phyloP scores from a whole-genome alignment of 495 filamentous ascomycete genomes.

The Aspergillus baeticus region DNA sequence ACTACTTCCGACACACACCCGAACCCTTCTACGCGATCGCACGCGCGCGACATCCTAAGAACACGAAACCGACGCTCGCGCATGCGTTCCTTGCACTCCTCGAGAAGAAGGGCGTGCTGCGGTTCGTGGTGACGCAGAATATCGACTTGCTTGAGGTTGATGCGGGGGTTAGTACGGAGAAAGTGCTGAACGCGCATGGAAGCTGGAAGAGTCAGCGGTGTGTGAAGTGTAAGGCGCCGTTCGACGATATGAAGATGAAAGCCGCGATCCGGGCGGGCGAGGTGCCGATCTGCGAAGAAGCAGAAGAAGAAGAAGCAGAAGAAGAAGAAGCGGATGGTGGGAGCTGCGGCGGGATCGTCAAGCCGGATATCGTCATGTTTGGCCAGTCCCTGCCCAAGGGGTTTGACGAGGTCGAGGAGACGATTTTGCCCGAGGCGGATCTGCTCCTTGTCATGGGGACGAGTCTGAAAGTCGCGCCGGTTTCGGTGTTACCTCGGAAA shows the following conservation, averaged over 20 bases:
- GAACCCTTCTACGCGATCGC: constrained; percentile 84
- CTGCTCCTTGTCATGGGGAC: constrained; percentile 85
- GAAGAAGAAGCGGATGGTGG: no score
- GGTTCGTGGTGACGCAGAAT: constrained; percentile 88
- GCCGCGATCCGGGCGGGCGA: constrained; percentile 54
- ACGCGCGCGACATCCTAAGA: constrained; percentile 77
- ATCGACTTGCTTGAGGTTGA: constrained; percentile 83
- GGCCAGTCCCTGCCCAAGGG: constrained; percentile 72
- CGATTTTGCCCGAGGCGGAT: constrained; percentile 56
- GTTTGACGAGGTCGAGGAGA: constrained; percentile 40
- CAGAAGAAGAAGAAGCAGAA: no score
- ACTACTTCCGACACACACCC: constrained; percentile 75
- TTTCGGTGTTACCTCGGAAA: constrained; percentile 64
- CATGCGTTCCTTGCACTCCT: constrained; percentile 73
- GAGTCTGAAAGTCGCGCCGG: constrained; percentile 78
- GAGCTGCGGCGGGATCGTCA: constrained; percentile 79
- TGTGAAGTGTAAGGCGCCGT: constrained; percentile 68
- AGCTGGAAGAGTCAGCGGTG: constrained; percentile 82
- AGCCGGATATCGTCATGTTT: constrained; percentile 93
- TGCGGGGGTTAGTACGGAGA: constrained; percentile 71
- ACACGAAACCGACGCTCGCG: constrained; percentile 72
- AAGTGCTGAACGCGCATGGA: constrained; percentile 82
- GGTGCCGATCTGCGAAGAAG: constrained; percentile 66
- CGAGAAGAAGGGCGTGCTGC: constrained; percentile 65
- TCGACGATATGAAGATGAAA: constrained; percentile 65